These are phyloP conservation scores for Aureobasidium sp. DNA, from an alignment of 2,329 filamentous ascomycete genomes.

Conservation along the genomic window DNA sequence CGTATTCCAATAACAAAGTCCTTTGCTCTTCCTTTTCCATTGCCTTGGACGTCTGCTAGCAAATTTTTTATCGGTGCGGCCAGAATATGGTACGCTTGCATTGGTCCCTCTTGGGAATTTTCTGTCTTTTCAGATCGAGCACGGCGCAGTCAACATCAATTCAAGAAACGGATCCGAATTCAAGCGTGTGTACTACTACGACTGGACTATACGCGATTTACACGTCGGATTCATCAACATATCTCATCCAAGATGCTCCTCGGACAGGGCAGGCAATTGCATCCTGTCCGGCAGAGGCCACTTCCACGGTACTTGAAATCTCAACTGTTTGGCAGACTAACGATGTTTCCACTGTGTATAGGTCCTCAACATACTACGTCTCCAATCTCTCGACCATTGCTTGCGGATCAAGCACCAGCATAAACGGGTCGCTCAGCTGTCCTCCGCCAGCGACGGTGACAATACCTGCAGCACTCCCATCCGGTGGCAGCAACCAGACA, in stretches of 20 bases:
- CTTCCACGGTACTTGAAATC: constrained; percentile 13
- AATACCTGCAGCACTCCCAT: not conserved
- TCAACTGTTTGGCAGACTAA: constrained; percentile 18
- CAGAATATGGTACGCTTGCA: not conserved
- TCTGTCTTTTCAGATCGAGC: not conserved
- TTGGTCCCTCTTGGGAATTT: constrained; percentile 1
- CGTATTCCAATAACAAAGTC: not conserved
- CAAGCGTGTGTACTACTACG: constrained; percentile 3
- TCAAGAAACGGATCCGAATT: not conserved
- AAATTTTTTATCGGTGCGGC: not conserved
- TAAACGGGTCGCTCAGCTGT: not conserved
- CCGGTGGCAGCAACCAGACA: not conserved
- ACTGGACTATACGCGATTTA: constrained; percentile 12
- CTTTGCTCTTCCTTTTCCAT: not conserved
- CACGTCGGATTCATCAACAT: constrained; percentile 15
- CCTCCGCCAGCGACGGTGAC: not conserved
- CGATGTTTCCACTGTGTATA: constrained; percentile 18
- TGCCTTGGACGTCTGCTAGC: not conserved
- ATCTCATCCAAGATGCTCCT: not conserved
- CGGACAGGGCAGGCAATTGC: not conserved
- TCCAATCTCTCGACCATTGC: constrained; percentile 14
- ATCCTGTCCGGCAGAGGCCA: not conserved
- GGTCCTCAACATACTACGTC: constrained; percentile 18
- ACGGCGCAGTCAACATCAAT: constrained; percentile 1
- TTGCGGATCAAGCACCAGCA: not conserved